Conservation (phyloP, 306 rosid genomes). For the Vicia sativa region DNA sequence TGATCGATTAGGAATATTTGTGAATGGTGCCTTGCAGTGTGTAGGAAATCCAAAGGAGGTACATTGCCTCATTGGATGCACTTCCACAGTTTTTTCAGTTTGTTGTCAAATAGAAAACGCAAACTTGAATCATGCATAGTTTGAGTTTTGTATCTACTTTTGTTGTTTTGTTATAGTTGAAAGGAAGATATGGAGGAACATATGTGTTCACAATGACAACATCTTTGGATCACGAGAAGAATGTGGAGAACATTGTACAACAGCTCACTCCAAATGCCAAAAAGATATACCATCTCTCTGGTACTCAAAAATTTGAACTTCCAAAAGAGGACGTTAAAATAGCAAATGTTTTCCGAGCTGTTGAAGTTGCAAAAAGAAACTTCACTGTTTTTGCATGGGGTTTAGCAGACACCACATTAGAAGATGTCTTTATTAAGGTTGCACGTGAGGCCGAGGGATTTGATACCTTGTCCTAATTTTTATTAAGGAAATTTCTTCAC, state of each 20-base stretch:
- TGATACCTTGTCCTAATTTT: conserved; percentile 46
- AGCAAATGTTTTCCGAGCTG: conserved; percentile 69
- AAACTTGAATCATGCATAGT: conserved; percentile 14
- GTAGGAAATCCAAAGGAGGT: conserved; percentile 92
- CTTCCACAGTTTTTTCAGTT: not conserved
- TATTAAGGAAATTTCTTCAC: no score
- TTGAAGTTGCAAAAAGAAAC: conserved; percentile 67
- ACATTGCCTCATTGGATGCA: not conserved
- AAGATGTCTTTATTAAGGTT: conserved; percentile 90
- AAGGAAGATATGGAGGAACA: conserved; percentile 86
- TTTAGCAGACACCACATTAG: conserved; percentile 81
- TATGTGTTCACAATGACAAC: conserved; percentile 90
- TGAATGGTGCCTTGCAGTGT: conserved; percentile 82
- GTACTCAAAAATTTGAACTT: conserved; percentile 90
- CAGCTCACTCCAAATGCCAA: conserved; percentile 65
- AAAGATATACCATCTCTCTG: conserved; percentile 70
- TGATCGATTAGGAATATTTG: conserved; percentile 81
- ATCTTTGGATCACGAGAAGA: conserved; percentile 57
- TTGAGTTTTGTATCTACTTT: not conserved
- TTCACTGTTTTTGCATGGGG: conserved; percentile 89
- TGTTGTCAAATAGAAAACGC: conserved; percentile 2
- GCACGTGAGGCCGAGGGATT: conserved; percentile 58
- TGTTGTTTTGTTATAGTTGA: conserved; percentile 60
- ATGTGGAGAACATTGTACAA: conserved; percentile 69
- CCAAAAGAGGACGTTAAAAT: conserved; percentile 76